These are phyloP conservation scores for Cruciata laevipes DNA, from an alignment of 257 asterid species.

Conservation along the genomic window DNA sequence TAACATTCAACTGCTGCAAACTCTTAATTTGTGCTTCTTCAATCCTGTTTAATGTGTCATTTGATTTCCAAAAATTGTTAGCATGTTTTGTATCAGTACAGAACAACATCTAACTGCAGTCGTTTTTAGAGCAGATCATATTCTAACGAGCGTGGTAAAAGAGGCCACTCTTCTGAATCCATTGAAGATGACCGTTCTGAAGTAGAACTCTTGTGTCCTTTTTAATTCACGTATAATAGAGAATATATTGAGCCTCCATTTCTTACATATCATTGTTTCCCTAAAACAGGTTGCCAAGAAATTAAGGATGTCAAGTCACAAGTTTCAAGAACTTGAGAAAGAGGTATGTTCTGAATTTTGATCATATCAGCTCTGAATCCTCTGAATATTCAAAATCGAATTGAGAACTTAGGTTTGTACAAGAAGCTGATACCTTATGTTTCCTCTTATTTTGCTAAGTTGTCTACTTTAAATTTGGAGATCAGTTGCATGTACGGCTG, in stretches of 20 bases:
- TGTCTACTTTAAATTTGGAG: neutral
- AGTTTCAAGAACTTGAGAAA: constrained; percentile 59
- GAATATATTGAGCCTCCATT: constrained; percentile 1
- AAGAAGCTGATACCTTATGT: neutral
- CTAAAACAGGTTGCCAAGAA: constrained; percentile 36
- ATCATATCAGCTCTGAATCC: neutral
- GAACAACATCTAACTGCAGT: constrained; percentile 16
- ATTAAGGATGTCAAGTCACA: constrained; percentile 44
- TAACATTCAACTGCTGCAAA: neutral
- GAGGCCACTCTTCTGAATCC: constrained; percentile 53
- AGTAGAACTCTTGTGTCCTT: constrained; percentile 35
- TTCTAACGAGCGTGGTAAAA: constrained; percentile 36
- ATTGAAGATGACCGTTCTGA: constrained; percentile 38
- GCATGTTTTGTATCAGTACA: constrained; percentile 3
- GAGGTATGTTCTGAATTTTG: constrained; percentile 35
- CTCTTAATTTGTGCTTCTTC: neutral
- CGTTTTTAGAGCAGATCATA: constrained; percentile 39
- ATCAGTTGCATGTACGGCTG: neutral
- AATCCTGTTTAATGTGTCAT: neutral
- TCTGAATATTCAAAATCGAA: neutral
- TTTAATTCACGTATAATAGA: constrained; percentile 2
- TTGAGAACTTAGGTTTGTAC: neutral
- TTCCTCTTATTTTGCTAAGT: no score
- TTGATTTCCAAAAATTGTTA: constrained; percentile 4
- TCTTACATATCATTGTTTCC: constrained; percentile 13